Evolutionary conservation across 495 filamentous ascomycete genomes (phyloP).

Genomic region (Eremomyces bilateralis): DNA sequence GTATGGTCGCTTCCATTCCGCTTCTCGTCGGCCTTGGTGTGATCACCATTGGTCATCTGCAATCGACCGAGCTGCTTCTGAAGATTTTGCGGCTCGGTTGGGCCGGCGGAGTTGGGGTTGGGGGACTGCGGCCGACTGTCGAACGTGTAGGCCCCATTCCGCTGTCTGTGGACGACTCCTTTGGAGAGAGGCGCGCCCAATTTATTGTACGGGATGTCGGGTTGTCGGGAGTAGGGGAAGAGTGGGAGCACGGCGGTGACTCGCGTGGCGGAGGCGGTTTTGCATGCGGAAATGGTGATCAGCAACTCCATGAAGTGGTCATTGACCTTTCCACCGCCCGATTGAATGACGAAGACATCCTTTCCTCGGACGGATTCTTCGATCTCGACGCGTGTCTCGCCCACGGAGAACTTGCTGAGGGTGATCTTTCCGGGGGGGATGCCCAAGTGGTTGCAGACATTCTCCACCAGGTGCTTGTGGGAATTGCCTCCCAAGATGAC

Average conservation of each 20-base stretch:
- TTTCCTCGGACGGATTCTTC: conserved; percentile 89
- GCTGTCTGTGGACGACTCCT: conserved; percentile 27
- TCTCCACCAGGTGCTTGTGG: conserved; percentile 69
- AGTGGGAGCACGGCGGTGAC: conserved; percentile 88
- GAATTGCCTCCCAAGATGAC: conserved; percentile 84
- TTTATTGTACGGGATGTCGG: conserved; percentile 91
- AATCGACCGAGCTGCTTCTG: conserved; percentile 42
- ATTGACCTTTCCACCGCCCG: conserved; percentile 74
- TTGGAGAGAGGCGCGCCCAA: conserved; percentile 68
- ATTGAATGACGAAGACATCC: conserved; percentile 95
- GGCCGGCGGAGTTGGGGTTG: conserved; percentile 40
- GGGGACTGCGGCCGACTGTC: conserved; percentile 82
- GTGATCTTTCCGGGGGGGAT: conserved; percentile 64
- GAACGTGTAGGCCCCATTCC: conserved; percentile 55
- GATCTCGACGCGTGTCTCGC: conserved; percentile 89
- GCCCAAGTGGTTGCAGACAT: conserved; percentile 67
- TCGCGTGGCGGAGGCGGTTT: conserved; percentile 76
- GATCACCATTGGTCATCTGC: conserved; percentile 29
- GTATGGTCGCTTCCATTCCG: conserved; percentile 1
- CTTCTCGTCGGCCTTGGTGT: conserved; percentile 8
- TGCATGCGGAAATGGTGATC: conserved; percentile 92
- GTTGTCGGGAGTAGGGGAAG: conserved; percentile 90
- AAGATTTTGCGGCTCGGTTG: conserved; percentile 30
- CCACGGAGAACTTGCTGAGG: conserved; percentile 77
- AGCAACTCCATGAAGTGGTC: conserved; percentile 90